phyloP scores from a whole-genome alignment of 108 stramenopile genomes.

The Stephanodiscus minutulus region DNA sequence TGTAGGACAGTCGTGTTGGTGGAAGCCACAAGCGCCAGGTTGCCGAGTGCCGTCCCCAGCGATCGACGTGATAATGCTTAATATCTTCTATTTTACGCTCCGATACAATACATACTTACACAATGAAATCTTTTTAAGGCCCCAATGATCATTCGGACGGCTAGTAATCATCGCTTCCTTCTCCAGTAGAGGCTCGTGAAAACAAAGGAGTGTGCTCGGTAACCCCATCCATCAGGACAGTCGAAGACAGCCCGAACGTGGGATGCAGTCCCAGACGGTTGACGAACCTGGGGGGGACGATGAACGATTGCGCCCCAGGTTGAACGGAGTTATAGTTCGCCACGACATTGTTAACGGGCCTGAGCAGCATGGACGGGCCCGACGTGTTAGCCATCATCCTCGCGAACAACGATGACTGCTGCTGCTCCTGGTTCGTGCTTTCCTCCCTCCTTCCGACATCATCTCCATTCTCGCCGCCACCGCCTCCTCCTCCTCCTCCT shows the following conservation, averaged over 20 bases:
- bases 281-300: not conserved
- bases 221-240: not conserved
- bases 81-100: slow-evolving; percentile 1
- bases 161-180: not conserved
- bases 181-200: not conserved
- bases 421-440: slow-evolving; percentile 2
- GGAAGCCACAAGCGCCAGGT: no score
- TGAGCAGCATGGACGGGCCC: slow-evolving; percentile 19
- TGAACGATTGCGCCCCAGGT: not conserved
- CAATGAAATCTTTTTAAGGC: no score
- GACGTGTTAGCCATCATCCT: slow-evolving; percentile 14
- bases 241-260: not conserved
- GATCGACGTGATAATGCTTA: no score
- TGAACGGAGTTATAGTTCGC: slow-evolving; percentile 19
- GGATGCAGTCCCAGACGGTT: slow-evolving; percentile 1
- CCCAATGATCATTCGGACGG: not conserved
- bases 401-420: slow-evolving; percentile 12
- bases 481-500: no score
- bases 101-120: not conserved
- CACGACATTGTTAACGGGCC: slow-evolving; percentile 20
- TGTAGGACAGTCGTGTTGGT: not conserved
- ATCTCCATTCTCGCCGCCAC: not conserved
- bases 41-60: not conserved
- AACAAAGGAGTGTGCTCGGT: slow-evolving; percentile 1
- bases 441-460: slow-evolving; percentile 9